Evolutionary conservation across 805 yeast genomes (phyloP).

Genomic region (Zygosaccharomyces lentus): DNA sequence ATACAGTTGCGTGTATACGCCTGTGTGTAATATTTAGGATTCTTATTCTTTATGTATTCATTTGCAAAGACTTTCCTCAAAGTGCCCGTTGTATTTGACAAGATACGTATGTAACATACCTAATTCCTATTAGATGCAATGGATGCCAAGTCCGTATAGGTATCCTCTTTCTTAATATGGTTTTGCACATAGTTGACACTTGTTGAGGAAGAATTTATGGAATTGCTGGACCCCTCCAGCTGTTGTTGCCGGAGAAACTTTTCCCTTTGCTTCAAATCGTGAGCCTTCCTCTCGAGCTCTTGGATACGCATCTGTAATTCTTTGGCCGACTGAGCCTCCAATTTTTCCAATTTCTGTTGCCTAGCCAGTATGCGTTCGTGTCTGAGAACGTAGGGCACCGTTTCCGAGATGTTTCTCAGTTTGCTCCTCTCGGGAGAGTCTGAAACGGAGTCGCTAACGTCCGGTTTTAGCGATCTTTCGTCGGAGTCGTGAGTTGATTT

Average conservation of each 20-base stretch:
- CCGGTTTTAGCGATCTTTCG: conserved; percentile 37
- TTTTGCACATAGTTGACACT: conserved; percentile 16
- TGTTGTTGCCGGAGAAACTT: conserved; percentile 38
- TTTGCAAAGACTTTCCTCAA: neutral
- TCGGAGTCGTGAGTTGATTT: conserved; percentile 37
- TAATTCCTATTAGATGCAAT: conserved; percentile 34
- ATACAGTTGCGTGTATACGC: neutral
- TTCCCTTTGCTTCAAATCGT: conserved; percentile 64
- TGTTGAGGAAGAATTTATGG: conserved; percentile 17
- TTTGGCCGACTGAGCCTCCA: conserved; percentile 72
- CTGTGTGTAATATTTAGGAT: conserved; percentile 10
- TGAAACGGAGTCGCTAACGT: conserved; percentile 30
- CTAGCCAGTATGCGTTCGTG: conserved; percentile 71
- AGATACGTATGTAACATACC: neutral
- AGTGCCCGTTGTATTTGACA: too few relatives aligned
- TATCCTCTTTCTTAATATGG: conserved; percentile 46
- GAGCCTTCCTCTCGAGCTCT: conserved; percentile 69
- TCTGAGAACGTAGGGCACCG: conserved; percentile 77
- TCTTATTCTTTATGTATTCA: conserved; percentile 4
- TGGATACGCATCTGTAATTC: conserved; percentile 73
- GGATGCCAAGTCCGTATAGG: conserved; percentile 51
- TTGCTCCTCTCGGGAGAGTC: conserved; percentile 50
- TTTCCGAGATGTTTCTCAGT: conserved; percentile 72
- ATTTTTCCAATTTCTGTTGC: conserved; percentile 72
- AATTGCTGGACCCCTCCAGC: conserved; percentile 17